A percentile compares a stretch with the other conserved stretches of the same genome.
phyloP scores from a whole-genome alignment of 306 rosid species.

The Malus sieversii region DNA sequence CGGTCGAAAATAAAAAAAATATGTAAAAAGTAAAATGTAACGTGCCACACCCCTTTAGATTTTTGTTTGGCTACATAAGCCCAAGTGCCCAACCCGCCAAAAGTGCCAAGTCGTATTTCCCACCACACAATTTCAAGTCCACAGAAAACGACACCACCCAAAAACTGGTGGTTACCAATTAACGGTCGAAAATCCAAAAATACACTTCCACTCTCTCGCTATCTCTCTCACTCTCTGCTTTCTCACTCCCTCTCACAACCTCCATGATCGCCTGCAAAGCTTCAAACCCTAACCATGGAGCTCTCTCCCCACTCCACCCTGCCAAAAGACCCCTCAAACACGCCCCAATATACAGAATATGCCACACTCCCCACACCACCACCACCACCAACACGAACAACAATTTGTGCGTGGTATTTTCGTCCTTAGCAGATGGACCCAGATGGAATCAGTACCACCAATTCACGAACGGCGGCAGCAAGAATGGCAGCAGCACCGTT shows the following conservation, averaged over 20 bases:
- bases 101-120: not conserved
- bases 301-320: slow-evolving; percentile 16
- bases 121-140: not conserved
- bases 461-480: slow-evolving; percentile 9
- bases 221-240: not conserved
- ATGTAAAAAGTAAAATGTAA: no score
- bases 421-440: slow-evolving; percentile 25
- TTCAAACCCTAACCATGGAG: slow-evolving; percentile 28
- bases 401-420: slow-evolving; percentile 13
- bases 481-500: not conserved
- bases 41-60: not conserved
- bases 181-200: slow-evolving; percentile 18
- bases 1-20: no score
- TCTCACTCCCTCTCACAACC: not conserved
- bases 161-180: slow-evolving; percentile 18
- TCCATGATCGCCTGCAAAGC: slow-evolving; percentile 50
- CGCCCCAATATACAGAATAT: slow-evolving; percentile 5
- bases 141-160: not conserved
- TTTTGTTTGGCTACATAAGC: not conserved
- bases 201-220: not conserved
- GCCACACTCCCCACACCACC: not conserved
- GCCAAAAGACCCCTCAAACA: slow-evolving; percentile 19
- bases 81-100: not conserved
- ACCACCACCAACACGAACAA: slow-evolving; percentile 11
- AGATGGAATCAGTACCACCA: slow-evolving; percentile 28